These are phyloP conservation scores for Bathelium albidoporum DNA, from an alignment of 495 filamentous ascomycete genomes.

Conservation along the genomic window DNA sequence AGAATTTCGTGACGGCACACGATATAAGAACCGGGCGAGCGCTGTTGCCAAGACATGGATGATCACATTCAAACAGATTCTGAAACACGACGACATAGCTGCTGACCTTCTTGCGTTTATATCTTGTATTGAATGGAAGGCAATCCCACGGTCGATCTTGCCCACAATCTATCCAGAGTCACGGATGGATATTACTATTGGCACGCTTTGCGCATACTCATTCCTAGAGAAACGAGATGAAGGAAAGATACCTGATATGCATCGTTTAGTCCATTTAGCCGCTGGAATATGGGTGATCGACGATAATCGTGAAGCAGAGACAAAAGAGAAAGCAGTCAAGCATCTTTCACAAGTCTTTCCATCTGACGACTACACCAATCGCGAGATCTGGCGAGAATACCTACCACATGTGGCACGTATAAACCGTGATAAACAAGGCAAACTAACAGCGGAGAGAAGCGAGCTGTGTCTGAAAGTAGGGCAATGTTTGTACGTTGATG, in stretches of 20 bases:
- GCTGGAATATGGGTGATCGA: slow-evolving; percentile 29
- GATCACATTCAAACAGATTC: slow-evolving; percentile 20
- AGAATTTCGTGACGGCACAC: slow-evolving; percentile 21
- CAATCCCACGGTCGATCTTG: slow-evolving; percentile 24
- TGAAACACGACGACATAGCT: slow-evolving; percentile 9
- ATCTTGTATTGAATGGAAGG: slow-evolving; percentile 28
- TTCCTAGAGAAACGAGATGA: slow-evolving; percentile 17
- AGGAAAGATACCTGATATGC: slow-evolving; percentile 18
- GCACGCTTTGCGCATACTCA: slow-evolving; percentile 21
- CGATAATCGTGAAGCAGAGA: neutral
- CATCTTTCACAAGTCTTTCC: slow-evolving; percentile 21
- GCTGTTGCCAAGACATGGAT: slow-evolving; percentile 24
- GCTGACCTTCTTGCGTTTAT: slow-evolving; percentile 22
- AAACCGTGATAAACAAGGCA: slow-evolving; percentile 1
- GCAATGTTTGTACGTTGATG: slow-evolving; percentile 13
- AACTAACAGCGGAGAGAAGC: slow-evolving; percentile 5
- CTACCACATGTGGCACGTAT: slow-evolving; percentile 30
- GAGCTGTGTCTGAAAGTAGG: slow-evolving; percentile 16
- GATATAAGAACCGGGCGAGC: slow-evolving; percentile 14
- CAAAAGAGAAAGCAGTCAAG: slow-evolving; percentile 11
- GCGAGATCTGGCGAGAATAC: slow-evolving; percentile 22
- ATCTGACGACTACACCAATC: slow-evolving; percentile 15
- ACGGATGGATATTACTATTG: slow-evolving; percentile 18
- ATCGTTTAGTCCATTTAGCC: slow-evolving; percentile 24
- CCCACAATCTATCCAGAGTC: slow-evolving; percentile 18